Evolutionary conservation across 225 moss, liverwort and hornwort genomes (phyloP).

Genomic region (Bryoerythrophyllum caledonicum): DNA sequence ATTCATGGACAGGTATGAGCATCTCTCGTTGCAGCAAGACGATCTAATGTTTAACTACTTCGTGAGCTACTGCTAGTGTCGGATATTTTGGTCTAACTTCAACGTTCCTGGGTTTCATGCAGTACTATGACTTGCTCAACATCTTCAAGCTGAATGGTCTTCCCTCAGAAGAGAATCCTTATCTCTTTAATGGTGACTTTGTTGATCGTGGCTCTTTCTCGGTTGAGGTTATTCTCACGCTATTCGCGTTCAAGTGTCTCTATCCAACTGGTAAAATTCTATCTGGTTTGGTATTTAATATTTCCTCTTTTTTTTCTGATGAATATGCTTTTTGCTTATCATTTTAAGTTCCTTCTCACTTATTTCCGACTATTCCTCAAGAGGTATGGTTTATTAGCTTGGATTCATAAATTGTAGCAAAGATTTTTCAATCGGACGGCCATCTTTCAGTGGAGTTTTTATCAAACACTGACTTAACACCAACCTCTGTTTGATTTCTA

Average conservation of each 20-base stretch:
- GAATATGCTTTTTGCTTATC: background rate
- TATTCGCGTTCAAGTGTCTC: constrained; percentile 97
- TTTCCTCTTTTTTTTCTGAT: constrained; percentile 6
- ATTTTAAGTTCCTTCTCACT: constrained; percentile 3
- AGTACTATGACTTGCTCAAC: constrained; percentile 93
- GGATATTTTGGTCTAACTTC: constrained; percentile 20
- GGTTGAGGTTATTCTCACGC: constrained; percentile 96
- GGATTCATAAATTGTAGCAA: constrained; percentile 2
- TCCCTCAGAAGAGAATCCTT: constrained; percentile 92
- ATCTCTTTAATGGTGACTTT: constrained; percentile 98
- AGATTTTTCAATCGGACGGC: background rate
- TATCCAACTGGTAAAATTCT: constrained; percentile 75
- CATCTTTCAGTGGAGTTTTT: background rate
- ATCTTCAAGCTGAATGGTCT: constrained; percentile 93
- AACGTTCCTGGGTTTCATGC: constrained; percentile 32
- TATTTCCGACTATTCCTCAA: background rate
- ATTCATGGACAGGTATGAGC: constrained; percentile 90
- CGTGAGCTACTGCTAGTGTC: background rate
- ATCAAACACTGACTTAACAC: background rate
- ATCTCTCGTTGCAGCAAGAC: background rate
- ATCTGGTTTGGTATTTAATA: constrained; percentile 8
- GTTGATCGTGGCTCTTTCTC: constrained; percentile 99
- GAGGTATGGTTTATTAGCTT: constrained; percentile 4
- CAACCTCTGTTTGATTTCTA: background rate
- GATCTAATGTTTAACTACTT: background rate